phyloP scores from a whole-genome alignment of 108 stramenopile genomes.

The Aurantiochytrium sp. region DNA sequence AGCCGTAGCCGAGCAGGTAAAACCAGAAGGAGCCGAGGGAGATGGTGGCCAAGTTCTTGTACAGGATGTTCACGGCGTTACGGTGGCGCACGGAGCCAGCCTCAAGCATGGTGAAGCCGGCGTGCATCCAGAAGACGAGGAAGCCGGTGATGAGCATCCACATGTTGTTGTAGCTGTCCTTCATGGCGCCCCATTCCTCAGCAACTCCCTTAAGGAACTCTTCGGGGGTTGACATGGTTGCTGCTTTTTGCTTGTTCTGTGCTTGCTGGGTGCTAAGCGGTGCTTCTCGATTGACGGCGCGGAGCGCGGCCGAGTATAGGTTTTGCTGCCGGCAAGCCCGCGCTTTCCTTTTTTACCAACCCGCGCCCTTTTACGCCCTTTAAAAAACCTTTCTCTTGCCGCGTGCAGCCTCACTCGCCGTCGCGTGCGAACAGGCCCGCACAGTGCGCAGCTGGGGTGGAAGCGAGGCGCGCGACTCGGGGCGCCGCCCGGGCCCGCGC shows the following conservation, averaged over 20 bases:
- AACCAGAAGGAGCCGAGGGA: slow-evolving; percentile 73
- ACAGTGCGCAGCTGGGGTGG: too few relatives aligned
- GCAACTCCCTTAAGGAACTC: too few relatives aligned
- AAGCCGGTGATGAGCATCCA: slow-evolving; percentile 48
- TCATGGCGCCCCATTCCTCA: neutral
- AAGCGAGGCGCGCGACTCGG: too few relatives aligned
- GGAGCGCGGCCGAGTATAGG: too few relatives aligned
- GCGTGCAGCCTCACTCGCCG: too few relatives aligned
- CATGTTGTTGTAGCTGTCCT: neutral
- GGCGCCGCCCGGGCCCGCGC: too few relatives aligned
- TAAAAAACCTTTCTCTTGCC: too few relatives aligned
- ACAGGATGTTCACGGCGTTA: slow-evolving; percentile 42
- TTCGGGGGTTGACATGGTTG: neutral
- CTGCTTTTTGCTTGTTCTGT: neutral
- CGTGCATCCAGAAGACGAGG: slow-evolving; percentile 83
- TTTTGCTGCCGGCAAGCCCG: too few relatives aligned
- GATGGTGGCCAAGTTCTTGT: slow-evolving; percentile 77
- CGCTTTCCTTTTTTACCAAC: too few relatives aligned
- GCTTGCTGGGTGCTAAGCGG: too few relatives aligned
- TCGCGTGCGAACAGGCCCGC: too few relatives aligned
- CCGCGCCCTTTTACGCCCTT: too few relatives aligned
- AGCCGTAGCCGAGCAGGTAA: slow-evolving; percentile 73
- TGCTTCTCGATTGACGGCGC: neutral
- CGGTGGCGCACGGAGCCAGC: slow-evolving; percentile 49
- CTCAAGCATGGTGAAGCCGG: slow-evolving; percentile 79